phyloP scores from a whole-genome alignment of 192 early-diverging fungal genomes.

The Chytriomyces hyalinus region DNA sequence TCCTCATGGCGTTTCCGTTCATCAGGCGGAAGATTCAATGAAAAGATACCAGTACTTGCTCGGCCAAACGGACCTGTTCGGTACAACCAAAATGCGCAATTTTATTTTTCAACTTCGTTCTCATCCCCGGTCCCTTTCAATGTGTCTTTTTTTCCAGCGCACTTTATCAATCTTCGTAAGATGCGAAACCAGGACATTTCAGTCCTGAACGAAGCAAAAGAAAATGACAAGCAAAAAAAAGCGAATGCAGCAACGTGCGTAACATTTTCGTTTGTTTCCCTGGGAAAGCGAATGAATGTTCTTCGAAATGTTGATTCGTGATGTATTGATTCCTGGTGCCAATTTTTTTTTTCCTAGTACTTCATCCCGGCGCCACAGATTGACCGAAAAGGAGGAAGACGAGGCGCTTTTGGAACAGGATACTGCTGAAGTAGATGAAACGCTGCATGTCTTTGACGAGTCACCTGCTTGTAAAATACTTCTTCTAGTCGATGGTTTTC shows the following conservation, averaged over 20 bases:
- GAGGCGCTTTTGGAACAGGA: constrained; percentile 88
- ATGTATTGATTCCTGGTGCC: too few species aligned
- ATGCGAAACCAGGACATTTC: constrained; percentile 45
- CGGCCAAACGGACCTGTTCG: constrained; percentile 76
- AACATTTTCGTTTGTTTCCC: neutral
- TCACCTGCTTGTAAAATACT: constrained; percentile 76
- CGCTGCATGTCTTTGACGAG: constrained; percentile 75
- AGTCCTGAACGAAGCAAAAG: constrained; percentile 47
- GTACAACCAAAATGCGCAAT: constrained; percentile 19
- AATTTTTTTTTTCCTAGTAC: neutral
- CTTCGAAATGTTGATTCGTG: neutral
- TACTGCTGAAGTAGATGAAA: constrained; percentile 56
- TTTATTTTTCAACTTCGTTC: constrained; percentile 5
- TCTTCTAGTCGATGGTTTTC: neutral
- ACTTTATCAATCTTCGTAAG: constrained; percentile 67
- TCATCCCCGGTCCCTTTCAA: neutral
- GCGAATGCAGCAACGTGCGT: neutral
- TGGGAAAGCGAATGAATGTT: constrained; percentile 10
- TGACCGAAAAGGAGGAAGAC: constrained; percentile 98
- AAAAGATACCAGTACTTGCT: constrained; percentile 75
- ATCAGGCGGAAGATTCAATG: constrained; percentile 60
- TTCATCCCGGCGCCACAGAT: constrained; percentile 79
- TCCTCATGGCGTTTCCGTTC: neutral
- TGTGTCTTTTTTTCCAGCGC: constrained; percentile 40
- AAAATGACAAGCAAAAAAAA: constrained; percentile 54